Base-by-base conservation (phyloP, 2,329 filamentous ascomycete genomes). In the Fusarium metavorans region DNA sequence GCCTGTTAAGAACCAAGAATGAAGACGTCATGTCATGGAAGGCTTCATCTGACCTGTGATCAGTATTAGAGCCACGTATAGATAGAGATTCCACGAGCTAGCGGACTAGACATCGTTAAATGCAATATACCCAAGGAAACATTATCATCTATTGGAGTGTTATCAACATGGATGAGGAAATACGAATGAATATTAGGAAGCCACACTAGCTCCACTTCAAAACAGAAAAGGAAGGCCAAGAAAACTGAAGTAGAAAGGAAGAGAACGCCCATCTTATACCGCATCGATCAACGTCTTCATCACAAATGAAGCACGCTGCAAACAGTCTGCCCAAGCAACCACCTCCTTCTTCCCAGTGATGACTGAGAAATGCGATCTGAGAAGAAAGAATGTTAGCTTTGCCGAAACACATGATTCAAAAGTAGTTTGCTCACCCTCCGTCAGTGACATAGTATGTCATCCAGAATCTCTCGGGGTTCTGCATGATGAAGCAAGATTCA, bases 401-500 rank as follows among this genome's bases (percentile, higher is more conserved):
- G 6, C 18, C 20, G 4, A 35, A 48, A 5, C 13, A 48, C 1
- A 25, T 18, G 3, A 23, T 45, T 34, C 16, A 20, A 14, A 43
- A 34, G 7, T 35, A 9, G 35, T 16, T 43, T 39, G 6, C 64
- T 71, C 10, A 71, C 68, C 65, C 68, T 61, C 25, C 20, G 30
- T 71, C 68, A 37, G 68, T 71, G 9, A 71, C 68, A 57, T 71
- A 71, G 32, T 71, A 71, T 27, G 68, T 71, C 68, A 71, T 71
- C 68, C 68, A 71, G 41, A 71, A 71, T 30, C 34, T 65, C 37
- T 68, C 63, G 0, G 68, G 68, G 27, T 71, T 68, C 35, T 71
- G 68, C 68, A 71, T 71, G n/a, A 71, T 71, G 48, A 71, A 71
- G 27, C 68, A 71, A 65, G 68, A 71, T 50, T 71, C 68, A 34